A percentile compares a stretch with the other conserved stretches of the same genome.
Evolutionary conservation across 2,329 filamentous ascomycete genomes (phyloP).

Genomic region (Aureobasidium sp.): DNA sequence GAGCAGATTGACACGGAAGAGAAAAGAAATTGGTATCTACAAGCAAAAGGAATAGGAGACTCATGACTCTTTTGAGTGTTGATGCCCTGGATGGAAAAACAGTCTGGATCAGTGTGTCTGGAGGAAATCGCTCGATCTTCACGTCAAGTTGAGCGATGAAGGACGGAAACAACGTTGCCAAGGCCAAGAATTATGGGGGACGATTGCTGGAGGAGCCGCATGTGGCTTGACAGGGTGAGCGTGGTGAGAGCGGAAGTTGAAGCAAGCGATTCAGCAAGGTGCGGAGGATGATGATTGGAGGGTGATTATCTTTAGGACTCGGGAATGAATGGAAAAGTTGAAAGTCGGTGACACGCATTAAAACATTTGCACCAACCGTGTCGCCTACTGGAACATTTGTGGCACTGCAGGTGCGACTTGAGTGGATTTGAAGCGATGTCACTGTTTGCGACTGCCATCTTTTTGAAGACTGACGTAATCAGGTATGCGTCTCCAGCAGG

Average conservation of each 20-base stretch:
- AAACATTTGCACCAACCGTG: neutral
- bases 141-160: neutral
- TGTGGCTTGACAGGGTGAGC: neutral
- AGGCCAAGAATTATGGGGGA: constrained; percentile 6
- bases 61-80: constrained; percentile 2
- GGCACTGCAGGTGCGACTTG: constrained; percentile 2
- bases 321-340: neutral
- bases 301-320: neutral
- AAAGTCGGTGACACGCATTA: neutral
- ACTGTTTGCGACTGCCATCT: constrained; percentile 4
- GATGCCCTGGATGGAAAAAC: neutral
- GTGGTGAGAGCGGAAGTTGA: neutral
- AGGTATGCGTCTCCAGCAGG: neutral
- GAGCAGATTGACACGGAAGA: neutral
- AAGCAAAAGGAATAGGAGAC: neutral
- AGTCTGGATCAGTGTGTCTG: neutral
- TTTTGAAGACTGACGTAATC: neutral
- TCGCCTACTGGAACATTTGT: neutral
- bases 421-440: neutral
- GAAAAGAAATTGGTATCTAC: neutral
- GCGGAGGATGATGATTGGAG: constrained; percentile 5
- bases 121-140: constrained; percentile 8
- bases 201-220: constrained; percentile 1
- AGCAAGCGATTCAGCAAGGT: neutral
- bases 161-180: neutral